Conservation (phyloP, 179 eudicot genomes). For the Carnegiea gigantea region DNA sequence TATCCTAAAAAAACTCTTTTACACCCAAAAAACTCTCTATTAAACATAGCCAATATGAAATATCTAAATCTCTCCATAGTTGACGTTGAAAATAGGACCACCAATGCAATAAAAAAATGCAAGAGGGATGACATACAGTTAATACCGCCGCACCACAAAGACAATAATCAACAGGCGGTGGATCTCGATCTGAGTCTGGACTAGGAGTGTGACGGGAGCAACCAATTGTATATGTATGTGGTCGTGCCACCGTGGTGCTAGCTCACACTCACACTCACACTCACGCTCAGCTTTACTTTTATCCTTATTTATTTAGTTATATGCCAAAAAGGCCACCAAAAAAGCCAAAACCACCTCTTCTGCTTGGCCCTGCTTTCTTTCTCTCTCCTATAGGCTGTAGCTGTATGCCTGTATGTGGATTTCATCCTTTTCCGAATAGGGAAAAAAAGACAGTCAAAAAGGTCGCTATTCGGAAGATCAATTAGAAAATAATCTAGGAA, state of each 20-base stretch:
- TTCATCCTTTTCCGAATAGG: not conserved
- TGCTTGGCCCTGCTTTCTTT: not conserved
- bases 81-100: not conserved
- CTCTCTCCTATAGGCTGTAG: not conserved
- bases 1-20: too few species aligned
- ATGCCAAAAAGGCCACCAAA: not conserved
- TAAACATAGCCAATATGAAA: too few species aligned
- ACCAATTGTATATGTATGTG: not conserved
- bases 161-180: not conserved
- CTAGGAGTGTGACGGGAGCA: not conserved
- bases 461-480: too few species aligned
- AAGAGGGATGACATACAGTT: not conserved
- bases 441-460: not conserved
- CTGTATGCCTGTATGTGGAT: not conserved
- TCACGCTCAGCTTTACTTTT: not conserved
- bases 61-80: not conserved
- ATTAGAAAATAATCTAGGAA: too few species aligned
- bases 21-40: too few species aligned
- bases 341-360: not conserved
- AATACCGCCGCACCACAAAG: not conserved
- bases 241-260: conserved; percentile 1
- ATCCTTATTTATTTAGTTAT: not conserved
- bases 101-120: not conserved
- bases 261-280: conserved; percentile 1
- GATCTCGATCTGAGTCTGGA: not conserved